Evolutionary conservation across 2,329 filamentous ascomycete species (phyloP).

Genomic region (Penicillium brevicompactum): DNA sequence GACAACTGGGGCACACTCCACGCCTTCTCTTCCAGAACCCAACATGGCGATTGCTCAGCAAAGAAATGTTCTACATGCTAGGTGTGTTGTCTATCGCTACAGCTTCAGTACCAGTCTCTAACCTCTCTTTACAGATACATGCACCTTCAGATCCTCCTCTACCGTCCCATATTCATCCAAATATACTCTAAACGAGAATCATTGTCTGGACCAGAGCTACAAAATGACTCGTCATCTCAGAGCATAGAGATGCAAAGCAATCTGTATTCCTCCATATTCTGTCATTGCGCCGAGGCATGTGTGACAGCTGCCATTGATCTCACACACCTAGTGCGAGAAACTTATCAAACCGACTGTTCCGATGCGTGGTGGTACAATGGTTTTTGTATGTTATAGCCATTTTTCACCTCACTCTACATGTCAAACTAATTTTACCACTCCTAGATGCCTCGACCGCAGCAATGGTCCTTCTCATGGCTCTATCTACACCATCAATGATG

Average conservation of each 20-base stretch:
- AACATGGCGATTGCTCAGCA: background rate
- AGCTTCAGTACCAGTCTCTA: background rate
- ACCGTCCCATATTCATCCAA: slow-evolving; percentile 3
- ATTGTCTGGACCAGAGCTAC: background rate
- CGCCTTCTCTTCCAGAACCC: background rate
- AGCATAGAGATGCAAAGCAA: background rate
- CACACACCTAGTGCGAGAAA: slow-evolving; percentile 1
- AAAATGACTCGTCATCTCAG: background rate
- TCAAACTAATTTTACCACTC: background rate
- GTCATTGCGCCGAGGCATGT: background rate
- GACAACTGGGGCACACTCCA: background rate
- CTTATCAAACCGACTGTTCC: background rate
- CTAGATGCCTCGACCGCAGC: slow-evolving; percentile 2
- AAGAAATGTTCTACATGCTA: slow-evolving; percentile 5
- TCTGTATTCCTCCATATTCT: slow-evolving; percentile 1
- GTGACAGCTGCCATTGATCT: slow-evolving; percentile 4
- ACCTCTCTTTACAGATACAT: slow-evolving; percentile 1
- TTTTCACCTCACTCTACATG: background rate
- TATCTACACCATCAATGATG: background rate
- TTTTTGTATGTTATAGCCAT: background rate
- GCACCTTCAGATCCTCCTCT: slow-evolving; percentile 2
- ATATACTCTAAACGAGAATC: slow-evolving; percentile 2
- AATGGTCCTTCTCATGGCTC: slow-evolving; percentile 2
- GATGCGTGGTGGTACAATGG: slow-evolving; percentile 8
- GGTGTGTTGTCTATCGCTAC: background rate